A percentile compares a stretch with the other conserved stretches of the same genome.
Evolutionary conservation across 371 early-diverging fungal species (phyloP).

Genomic region (Haplosporangium sp.): DNA sequence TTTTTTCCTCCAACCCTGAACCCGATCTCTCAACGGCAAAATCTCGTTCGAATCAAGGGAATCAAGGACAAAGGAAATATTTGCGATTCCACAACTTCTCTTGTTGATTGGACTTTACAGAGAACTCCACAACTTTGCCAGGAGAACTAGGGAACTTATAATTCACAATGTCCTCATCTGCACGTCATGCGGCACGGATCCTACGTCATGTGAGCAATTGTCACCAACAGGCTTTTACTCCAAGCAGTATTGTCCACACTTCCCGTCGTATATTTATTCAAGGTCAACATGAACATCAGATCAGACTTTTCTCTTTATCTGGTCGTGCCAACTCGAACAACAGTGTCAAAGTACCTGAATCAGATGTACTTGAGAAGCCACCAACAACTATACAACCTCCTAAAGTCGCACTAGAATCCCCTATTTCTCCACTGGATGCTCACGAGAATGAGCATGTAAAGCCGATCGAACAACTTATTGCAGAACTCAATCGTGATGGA

Average conservation of each 20-base stretch:
- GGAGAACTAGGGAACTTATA: neutral
- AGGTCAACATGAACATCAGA: neutral
- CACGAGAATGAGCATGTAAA: slow-evolving; percentile 23
- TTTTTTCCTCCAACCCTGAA: neutral
- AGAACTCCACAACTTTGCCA: too few species aligned
- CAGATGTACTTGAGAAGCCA: slow-evolving; percentile 20
- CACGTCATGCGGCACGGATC: slow-evolving; percentile 13
- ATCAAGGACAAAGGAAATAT: neutral
- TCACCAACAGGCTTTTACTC: neutral
- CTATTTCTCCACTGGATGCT: neutral
- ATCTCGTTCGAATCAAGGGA: neutral
- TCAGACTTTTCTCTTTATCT: slow-evolving; percentile 4
- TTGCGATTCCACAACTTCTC: too few species aligned
- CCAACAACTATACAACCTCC: slow-evolving; percentile 22
- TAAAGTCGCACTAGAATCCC: slow-evolving; percentile 2
- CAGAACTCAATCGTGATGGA: slow-evolving; percentile 24
- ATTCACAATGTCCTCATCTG: slow-evolving; percentile 10
- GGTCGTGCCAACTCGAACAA: neutral
- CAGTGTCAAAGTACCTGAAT: neutral
- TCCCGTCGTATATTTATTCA: neutral
- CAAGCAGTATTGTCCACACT: neutral
- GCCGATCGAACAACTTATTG: slow-evolving; percentile 41
- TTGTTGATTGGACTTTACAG: too few species aligned
- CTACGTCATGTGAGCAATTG: neutral
- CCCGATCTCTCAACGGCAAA: neutral